Base-by-base conservation (phyloP, 2,329 filamentous ascomycete species). In the Xylariales sp. region DNA sequence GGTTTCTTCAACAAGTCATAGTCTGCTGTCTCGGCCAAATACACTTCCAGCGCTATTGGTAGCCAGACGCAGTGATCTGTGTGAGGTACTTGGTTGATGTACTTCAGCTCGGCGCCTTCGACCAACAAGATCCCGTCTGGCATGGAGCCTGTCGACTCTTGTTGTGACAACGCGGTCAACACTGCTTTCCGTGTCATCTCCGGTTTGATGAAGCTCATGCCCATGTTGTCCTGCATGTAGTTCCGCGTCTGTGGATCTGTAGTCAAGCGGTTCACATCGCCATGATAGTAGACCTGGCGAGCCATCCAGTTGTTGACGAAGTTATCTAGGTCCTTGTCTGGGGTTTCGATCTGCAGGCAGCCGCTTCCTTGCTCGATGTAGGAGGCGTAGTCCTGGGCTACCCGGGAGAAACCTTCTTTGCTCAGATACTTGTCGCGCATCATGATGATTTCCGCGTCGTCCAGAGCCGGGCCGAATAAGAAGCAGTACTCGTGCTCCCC, bases 21-120 rank as follows among this genome's bases (percentile, higher is more conserved):
- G 53, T 79, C 74, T 3, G 58, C 73, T 1, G 75, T 78, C 52
- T 79, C 75, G 43, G 63, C 60, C 3, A 79, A 66, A 46, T 79
- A 79, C 3, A 71, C 66, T 29, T 78, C 74, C 1, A 78, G 60
- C 0, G 72, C 67, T 5, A 78, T 64, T 1, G 74, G 73, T 2
- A 79, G 62, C 75, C 75, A 79, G 3, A 78, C 71, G 46, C 74
- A 79, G 53, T 78, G 74, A 45, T 79, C 75, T 1, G 74, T 78
- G 49, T 79, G 74, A 16, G 75, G 75, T n/a, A 79, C 61, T 54
- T 78, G 73, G 57, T 78, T 78, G 61, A 78, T 78, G 57, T 78
- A 79, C 51, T 79, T 78, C 25, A 78, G 64, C 52, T 76, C 73
- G 1, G 74, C 75, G 29, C 69, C 74, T 48, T 75, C 68, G 14